A percentile compares a stretch with the other conserved stretches of the same genome.
These are phyloP conservation scores for Fomes fomentarius DNA, from an alignment of 1,284 basidiomycete genomes.

Conservation along the genomic window DNA sequence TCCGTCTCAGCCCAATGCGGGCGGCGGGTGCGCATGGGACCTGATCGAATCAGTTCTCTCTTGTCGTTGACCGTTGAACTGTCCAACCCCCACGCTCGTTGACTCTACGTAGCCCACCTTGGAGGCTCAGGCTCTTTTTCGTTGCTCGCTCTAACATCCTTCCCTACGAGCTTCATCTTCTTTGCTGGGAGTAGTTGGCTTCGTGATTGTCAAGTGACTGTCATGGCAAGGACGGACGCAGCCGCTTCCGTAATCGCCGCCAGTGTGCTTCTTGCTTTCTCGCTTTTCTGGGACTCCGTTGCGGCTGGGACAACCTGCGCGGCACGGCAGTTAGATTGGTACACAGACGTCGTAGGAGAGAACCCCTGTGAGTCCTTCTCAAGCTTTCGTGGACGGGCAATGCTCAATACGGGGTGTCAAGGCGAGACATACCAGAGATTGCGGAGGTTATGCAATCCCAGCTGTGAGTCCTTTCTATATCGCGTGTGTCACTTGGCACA, in stretches of 20 bases:
- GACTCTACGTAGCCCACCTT: too few relatives aligned
- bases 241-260: background rate
- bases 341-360: constrained; percentile 14
- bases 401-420: background rate
- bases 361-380: constrained; percentile 11
- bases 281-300: background rate
- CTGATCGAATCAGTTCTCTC: too few relatives aligned
- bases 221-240: background rate
- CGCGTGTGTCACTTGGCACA: background rate
- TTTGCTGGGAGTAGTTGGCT: background rate
- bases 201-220: background rate
- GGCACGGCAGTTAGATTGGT: constrained; percentile 13
- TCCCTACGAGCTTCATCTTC: background rate
- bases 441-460: constrained; percentile 7
- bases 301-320: constrained; percentile 7
- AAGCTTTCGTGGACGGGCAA: background rate
- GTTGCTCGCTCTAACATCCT: background rate
- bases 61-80: too few relatives aligned
- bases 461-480: background rate
- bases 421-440: constrained; percentile 14
- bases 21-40: too few relatives aligned
- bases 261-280: background rate
- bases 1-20: too few relatives aligned
- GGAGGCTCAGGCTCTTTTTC: background rate
- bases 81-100: background rate